Percentiles rank a stretch among this genome's conserved stretches.
Evolutionary conservation across 495 filamentous ascomycete species (phyloP).

Genomic region (Margaritispora aquatica): DNA sequence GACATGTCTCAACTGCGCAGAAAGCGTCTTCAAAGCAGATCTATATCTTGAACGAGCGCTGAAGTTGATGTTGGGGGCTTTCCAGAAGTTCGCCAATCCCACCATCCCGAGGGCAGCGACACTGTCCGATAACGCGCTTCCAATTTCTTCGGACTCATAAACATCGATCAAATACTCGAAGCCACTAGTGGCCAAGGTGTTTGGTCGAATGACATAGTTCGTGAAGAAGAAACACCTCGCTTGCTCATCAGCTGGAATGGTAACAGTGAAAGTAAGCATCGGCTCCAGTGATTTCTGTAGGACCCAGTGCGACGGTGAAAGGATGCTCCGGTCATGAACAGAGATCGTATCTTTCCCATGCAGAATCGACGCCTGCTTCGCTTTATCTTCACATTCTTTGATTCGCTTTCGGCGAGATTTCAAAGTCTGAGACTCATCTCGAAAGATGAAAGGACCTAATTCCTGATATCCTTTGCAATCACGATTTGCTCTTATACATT

Average conservation of each 20-base stretch:
- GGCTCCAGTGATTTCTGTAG: background rate
- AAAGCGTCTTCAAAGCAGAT: conserved; percentile 36
- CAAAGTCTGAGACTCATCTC: conserved; percentile 53
- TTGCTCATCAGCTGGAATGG: conserved; percentile 30
- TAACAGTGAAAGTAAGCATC: background rate
- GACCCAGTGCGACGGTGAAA: background rate
- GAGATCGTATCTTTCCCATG: background rate
- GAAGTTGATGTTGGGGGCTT: conserved; percentile 28
- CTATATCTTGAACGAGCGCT: conserved; percentile 41
- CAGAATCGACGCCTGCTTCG: background rate
- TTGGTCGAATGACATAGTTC: conserved; percentile 34
- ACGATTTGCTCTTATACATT: conserved; percentile 56
- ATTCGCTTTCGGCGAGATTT: conserved; percentile 27
- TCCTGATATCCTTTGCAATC: conserved; percentile 67
- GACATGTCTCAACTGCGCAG: conserved; percentile 35
- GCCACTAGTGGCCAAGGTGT: conserved; percentile 23
- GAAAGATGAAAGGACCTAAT: conserved; percentile 62
- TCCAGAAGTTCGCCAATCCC: conserved; percentile 38
- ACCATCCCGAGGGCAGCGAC: conserved; percentile 42
- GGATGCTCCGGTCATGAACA: background rate
- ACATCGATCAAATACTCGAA: conserved; percentile 25
- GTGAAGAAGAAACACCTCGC: conserved; percentile 41
- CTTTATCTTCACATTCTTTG: conserved; percentile 2
- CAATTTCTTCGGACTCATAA: conserved; percentile 15
- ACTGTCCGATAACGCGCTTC: conserved; percentile 34